phyloP scores from a whole-genome alignment of 2,329 filamentous ascomycete species.

The Aspergillus sp. region DNA sequence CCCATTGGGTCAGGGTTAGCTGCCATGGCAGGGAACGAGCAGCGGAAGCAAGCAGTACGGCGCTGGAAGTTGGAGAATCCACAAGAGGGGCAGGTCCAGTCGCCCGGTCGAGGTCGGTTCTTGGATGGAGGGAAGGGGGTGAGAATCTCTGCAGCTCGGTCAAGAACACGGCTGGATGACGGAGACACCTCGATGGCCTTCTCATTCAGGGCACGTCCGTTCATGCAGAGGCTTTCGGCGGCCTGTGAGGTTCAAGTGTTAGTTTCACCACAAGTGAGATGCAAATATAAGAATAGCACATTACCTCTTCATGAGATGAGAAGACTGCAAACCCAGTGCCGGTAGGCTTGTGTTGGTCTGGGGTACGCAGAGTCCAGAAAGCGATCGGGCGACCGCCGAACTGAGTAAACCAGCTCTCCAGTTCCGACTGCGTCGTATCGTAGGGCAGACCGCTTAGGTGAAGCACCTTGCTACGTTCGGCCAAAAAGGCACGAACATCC shows the following conservation, averaged over 20 bases:
- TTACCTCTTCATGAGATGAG: slow-evolving; percentile 96
- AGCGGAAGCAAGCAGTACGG: slow-evolving; percentile 96
- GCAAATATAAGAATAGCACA: slow-evolving; percentile 36
- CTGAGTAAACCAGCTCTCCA: slow-evolving; percentile 99
- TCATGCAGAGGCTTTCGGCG: slow-evolving; percentile 98
- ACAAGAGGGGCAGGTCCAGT: slow-evolving; percentile 98
- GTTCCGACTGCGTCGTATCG: slow-evolving; percentile 96
- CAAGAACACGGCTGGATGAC: slow-evolving; percentile 92
- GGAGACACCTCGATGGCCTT: slow-evolving; percentile 99
- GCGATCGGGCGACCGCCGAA: slow-evolving; percentile 97
- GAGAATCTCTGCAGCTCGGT: slow-evolving; percentile 91
- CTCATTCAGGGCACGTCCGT: slow-evolving; percentile 94
- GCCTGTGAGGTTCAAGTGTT: slow-evolving; percentile 52
- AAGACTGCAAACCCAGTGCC: slow-evolving; percentile 98
- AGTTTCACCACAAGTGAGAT: slow-evolving; percentile 11
- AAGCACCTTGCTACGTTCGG: slow-evolving; percentile 94
- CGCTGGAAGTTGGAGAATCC: slow-evolving; percentile 99
- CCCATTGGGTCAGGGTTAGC: slow-evolving; percentile 73
- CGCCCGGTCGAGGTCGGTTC: slow-evolving; percentile 92
- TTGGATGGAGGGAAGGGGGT: slow-evolving; percentile 98
- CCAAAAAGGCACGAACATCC: slow-evolving; percentile 92
- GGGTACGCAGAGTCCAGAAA: slow-evolving; percentile 97
- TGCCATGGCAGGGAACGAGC: slow-evolving; percentile 94
- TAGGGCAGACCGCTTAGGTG: slow-evolving; percentile 97
- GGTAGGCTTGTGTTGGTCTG: slow-evolving; percentile 99